These are phyloP conservation scores for Tolypocladium tundrense DNA, from an alignment of 2,329 filamentous ascomycete genomes.

Conservation along the genomic window DNA sequence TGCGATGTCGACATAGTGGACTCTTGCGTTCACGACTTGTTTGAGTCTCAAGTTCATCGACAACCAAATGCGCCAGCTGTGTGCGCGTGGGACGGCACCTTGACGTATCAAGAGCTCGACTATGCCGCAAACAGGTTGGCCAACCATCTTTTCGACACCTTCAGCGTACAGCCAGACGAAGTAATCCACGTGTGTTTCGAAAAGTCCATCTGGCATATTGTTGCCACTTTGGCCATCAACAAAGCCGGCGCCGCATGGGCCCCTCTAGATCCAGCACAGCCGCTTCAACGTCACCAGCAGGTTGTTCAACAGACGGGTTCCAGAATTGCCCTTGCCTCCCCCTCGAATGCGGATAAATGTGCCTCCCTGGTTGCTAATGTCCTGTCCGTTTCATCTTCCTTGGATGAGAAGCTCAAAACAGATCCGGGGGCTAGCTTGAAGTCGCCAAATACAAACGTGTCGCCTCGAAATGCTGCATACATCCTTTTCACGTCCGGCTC, in stretches of 20 bases:
- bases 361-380: neutral
- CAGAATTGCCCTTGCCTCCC: neutral
- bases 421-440: neutral
- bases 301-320: slow-evolving; percentile 3
- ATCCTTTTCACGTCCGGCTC: too few species aligned
- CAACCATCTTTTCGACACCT: slow-evolving; percentile 15
- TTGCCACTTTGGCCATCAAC: slow-evolving; percentile 5
- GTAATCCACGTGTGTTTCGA: slow-evolving; percentile 6
- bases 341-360: neutral
- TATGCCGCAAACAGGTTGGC: slow-evolving; percentile 26
- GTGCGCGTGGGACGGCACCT: slow-evolving; percentile 31
- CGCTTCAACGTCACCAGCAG: neutral
- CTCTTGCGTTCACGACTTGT: slow-evolving; percentile 29
- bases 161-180: neutral
- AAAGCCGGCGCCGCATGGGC: slow-evolving; percentile 7
- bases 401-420: neutral
- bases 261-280: slow-evolving; percentile 3
- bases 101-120: slow-evolving; percentile 30
- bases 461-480: too few species aligned
- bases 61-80: slow-evolving; percentile 17
- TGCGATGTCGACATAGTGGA: neutral
- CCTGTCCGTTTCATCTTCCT: neutral
- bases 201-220: slow-evolving; percentile 3
- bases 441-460: neutral
- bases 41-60: slow-evolving; percentile 21